A percentile compares a stretch with the other conserved stretches of the same genome.
These are phyloP conservation scores for Fusarium pseudoanthophilum DNA, from an alignment of 2,329 filamentous ascomycete species.

Conservation along the genomic window DNA sequence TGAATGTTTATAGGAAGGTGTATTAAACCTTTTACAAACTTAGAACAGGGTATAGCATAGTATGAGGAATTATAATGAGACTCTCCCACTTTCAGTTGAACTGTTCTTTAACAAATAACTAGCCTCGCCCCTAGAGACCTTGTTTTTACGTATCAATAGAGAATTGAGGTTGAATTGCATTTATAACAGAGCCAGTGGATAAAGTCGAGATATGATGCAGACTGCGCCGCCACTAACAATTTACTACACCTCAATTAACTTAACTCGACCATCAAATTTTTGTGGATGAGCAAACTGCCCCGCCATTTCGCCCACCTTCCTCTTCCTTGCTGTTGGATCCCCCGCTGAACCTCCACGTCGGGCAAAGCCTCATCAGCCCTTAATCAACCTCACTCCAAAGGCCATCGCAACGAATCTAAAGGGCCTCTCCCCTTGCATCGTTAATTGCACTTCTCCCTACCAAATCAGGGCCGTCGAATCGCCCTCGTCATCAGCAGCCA, in stretches of 20 bases:
- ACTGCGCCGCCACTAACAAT: constrained; percentile 33
- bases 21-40: neutral
- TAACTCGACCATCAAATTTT: constrained; percentile 24
- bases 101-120: neutral
- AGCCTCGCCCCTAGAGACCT: neutral
- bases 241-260: constrained; percentile 16
- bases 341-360: constrained; percentile 46
- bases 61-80: neutral
- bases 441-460: neutral
- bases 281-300: constrained; percentile 36
- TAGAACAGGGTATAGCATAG: neutral
- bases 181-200: neutral
- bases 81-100: too few relatives aligned
- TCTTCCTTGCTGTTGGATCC: constrained; percentile 6
- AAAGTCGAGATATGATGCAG: neutral
- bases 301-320: constrained; percentile 36
- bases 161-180: neutral
- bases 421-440: neutral
- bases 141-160: neutral
- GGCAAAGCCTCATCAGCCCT: constrained; percentile 38
- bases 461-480: neutral
- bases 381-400: constrained; percentile 26
- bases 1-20: neutral
- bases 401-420: constrained; percentile 3
- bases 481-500: constrained; percentile 51